Evolutionary conservation across 805 yeast genomes (phyloP).

Genomic region (Myxozyma geophila): DNA sequence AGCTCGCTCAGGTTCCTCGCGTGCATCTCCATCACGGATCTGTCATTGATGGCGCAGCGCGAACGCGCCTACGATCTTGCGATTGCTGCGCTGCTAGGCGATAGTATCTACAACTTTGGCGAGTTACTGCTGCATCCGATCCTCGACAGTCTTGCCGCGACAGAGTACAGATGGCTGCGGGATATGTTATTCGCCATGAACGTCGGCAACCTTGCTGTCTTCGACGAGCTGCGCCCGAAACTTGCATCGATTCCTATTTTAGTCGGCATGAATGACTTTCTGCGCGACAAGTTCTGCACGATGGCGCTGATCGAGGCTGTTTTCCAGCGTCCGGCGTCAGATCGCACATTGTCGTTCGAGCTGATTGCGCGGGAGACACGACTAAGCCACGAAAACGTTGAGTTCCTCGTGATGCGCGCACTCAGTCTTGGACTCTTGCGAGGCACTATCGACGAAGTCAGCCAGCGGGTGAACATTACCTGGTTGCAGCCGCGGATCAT

Average conservation of each 20-base stretch:
- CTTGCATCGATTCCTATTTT: conserved; percentile 59
- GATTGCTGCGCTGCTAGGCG: conserved; percentile 87
- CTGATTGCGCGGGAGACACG: conserved; percentile 77
- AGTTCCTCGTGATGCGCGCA: conserved; percentile 88
- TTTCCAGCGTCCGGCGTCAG: conserved; percentile 72
- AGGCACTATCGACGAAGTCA: conserved; percentile 91
- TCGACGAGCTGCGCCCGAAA: conserved; percentile 55
- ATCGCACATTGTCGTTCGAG: conserved; percentile 71
- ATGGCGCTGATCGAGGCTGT: conserved; percentile 90
- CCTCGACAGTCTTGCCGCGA: conserved; percentile 56
- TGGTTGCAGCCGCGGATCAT: conserved; percentile 98
- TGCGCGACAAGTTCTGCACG: conserved; percentile 88
- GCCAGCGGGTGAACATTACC: conserved; percentile 72
- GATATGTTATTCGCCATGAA: conserved; percentile 72
- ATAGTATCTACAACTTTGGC: conserved; percentile 91
- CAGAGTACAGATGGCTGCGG: conserved; percentile 69
- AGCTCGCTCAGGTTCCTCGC: conserved; percentile 83
- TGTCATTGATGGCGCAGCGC: conserved; percentile 50
- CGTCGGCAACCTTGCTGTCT: conserved; percentile 72
- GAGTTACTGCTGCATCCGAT: conserved; percentile 91
- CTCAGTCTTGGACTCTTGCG: conserved; percentile 78
- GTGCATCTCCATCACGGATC: conserved; percentile 54
- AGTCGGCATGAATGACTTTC: conserved; percentile 61
- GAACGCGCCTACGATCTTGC: conserved; percentile 74
- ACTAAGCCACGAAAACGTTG: conserved; percentile 72